phyloP scores from a whole-genome alignment of 305 asterid species.

The Salvia sclarea region DNA sequence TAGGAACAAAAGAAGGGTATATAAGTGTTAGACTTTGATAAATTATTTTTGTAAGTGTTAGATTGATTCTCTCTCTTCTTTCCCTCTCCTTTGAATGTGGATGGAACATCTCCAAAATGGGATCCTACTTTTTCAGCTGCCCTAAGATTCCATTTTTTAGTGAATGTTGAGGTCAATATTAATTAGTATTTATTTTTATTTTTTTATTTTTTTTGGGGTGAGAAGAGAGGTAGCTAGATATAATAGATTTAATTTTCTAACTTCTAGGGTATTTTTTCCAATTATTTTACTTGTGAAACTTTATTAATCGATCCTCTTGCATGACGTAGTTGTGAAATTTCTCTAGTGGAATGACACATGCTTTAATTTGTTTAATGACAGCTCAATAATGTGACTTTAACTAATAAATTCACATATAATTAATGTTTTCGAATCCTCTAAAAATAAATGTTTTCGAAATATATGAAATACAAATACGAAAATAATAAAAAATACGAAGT shows the following conservation, averaged over 20 bases:
- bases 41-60: too few species aligned
- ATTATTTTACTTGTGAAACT: neutral
- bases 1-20: constrained; percentile 19
- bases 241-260: neutral
- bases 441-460: too few species aligned
- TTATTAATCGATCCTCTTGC: constrained; percentile 15
- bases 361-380: neutral
- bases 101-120: constrained; percentile 29
- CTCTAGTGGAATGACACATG: neutral
- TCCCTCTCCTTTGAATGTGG: constrained; percentile 34
- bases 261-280: neutral
- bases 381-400: neutral
- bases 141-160: constrained; percentile 30
- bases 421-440: too few species aligned
- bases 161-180: constrained; percentile 17
- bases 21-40: constrained; percentile 13
- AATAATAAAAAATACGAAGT: too few species aligned
- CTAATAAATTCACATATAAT: too few species aligned
- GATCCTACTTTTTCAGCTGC: constrained; percentile 25
- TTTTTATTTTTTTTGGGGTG: neutral
- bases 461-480: too few species aligned
- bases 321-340: neutral
- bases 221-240: neutral
- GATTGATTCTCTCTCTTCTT: too few species aligned
- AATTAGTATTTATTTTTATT: too few species aligned